phyloP scores from a whole-genome alignment of 2,329 filamentous ascomycete species.

The Aspergillus hortae region DNA sequence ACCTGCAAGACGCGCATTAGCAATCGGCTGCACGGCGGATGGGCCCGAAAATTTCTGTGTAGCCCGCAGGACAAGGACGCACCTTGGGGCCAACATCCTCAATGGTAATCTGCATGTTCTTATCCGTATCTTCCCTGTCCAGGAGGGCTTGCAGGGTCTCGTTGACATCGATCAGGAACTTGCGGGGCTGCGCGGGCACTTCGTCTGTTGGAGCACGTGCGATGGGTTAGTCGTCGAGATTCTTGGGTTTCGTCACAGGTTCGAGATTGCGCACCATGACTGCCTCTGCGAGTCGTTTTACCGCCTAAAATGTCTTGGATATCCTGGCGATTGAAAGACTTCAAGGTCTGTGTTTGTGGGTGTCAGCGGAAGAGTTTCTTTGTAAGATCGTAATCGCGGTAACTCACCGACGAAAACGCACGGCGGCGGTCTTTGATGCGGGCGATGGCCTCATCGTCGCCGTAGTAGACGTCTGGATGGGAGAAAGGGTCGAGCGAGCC shows the following conservation, averaged over 20 bases:
- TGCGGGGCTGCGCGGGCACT: conserved; percentile 63
- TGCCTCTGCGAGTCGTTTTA: conserved; percentile 37
- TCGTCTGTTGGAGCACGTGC: conserved; percentile 59
- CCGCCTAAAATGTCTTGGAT: conserved; percentile 33
- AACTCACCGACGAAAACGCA: conserved; percentile 55
- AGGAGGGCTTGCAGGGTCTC: conserved; percentile 74
- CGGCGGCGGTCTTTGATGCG: conserved; percentile 46
- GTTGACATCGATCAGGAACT: conserved; percentile 84
- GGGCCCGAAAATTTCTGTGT: neutral
- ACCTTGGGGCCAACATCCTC: conserved; percentile 93
- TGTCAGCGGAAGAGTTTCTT: conserved; percentile 12
- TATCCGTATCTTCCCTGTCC: conserved; percentile 85
- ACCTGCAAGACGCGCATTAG: conserved; percentile 50
- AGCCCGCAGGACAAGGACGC: conserved; percentile 4
- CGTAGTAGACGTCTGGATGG: conserved; percentile 59
- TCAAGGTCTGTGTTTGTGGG: conserved; percentile 28
- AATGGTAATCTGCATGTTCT: conserved; percentile 95
- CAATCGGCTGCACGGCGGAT: neutral
- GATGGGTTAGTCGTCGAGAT: conserved; percentile 17
- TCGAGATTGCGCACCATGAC: conserved; percentile 37
- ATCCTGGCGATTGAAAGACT: conserved; percentile 34
- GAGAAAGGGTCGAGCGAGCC: conserved; percentile 56
- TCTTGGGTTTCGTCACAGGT: neutral
- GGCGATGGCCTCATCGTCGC: conserved; percentile 47
- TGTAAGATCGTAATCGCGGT: conserved; percentile 12